phyloP scores from a whole-genome alignment of 768 basidiomycete species.

The Agrocybe chaxingu region DNA sequence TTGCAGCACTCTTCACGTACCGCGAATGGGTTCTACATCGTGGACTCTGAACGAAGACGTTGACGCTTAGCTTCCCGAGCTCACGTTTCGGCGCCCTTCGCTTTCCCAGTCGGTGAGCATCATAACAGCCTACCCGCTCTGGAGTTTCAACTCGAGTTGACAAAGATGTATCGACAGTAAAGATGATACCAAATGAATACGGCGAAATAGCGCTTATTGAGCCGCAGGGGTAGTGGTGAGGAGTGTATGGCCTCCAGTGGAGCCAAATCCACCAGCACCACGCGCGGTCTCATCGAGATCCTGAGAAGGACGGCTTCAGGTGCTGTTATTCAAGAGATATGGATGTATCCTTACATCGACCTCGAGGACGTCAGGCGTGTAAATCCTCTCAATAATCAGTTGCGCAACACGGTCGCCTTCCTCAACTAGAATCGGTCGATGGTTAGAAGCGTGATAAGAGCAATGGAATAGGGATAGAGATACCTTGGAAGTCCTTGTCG shows the following conservation, averaged over 20 bases:
- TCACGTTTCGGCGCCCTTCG: neutral
- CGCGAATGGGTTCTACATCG: conserved; percentile 55
- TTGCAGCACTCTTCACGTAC: conserved; percentile 51
- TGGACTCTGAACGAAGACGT: conserved; percentile 45
- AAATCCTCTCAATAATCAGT: conserved; percentile 87
- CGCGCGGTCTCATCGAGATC: conserved; percentile 83
- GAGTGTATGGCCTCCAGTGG: conserved; percentile 82
- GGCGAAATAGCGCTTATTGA: conserved; percentile 5
- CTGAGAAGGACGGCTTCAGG: conserved; percentile 32
- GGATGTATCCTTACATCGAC: conserved; percentile 60
- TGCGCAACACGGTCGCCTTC: conserved; percentile 97
- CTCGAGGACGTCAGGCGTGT: conserved; percentile 80
- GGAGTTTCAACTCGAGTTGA: neutral
- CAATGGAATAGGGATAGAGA: neutral
- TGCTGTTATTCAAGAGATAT: conserved; percentile 4
- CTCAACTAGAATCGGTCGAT: conserved; percentile 51
- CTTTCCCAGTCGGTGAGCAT: too few species aligned
- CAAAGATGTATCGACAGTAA: conserved; percentile 1
- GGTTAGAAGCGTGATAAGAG: neutral
- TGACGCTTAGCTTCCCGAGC: neutral
- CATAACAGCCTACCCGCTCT: neutral
- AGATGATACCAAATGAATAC: conserved; percentile 4
- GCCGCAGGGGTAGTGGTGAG: conserved; percentile 27
- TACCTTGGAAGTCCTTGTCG: conserved; percentile 86
- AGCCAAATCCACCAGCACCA: conserved; percentile 88